phyloP scores from a whole-genome alignment of 306 rosid genomes.

The Arachis stenosperma region DNA sequence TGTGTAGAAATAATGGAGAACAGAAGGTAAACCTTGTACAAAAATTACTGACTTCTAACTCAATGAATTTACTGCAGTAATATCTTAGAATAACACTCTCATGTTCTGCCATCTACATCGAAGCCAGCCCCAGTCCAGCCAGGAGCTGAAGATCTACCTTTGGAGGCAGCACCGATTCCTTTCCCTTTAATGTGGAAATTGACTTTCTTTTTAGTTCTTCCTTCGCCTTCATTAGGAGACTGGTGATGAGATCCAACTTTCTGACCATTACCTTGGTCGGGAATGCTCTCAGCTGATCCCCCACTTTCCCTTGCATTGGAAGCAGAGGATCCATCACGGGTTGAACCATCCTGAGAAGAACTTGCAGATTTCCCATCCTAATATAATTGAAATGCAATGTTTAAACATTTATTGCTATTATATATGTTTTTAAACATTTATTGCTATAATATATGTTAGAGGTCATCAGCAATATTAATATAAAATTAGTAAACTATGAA shows the following conservation, averaged over 20 bases:
- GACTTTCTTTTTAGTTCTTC: constrained; percentile 70
- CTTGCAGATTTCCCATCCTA: constrained; percentile 61
- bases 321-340: constrained; percentile 51
- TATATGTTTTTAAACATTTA: constrained; percentile 27
- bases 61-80: constrained; percentile 30
- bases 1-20: constrained; percentile 26
- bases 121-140: constrained; percentile 98
- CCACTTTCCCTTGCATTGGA: constrained; percentile 53
- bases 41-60: constrained; percentile 29
- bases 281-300: constrained; percentile 39
- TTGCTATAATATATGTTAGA: constrained; percentile 6
- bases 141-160: constrained; percentile 70
- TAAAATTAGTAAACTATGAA: constrained; percentile 14
- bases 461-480: constrained; percentile 9
- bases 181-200: constrained; percentile 78
- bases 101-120: constrained; percentile 74
- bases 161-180: constrained; percentile 82
- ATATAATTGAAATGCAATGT: constrained; percentile 39
- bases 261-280: constrained; percentile 52
- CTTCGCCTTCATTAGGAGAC: constrained; percentile 61
- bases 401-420: constrained; percentile 23
- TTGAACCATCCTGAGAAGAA: constrained; percentile 45
- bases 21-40: constrained; percentile 38
- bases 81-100: constrained; percentile 29
- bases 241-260: constrained; percentile 51